Percentiles rank a stretch among this genome's conserved stretches.
phyloP scores from a whole-genome alignment of 208 protist genomes.

The Leishmania turanica region DNA sequence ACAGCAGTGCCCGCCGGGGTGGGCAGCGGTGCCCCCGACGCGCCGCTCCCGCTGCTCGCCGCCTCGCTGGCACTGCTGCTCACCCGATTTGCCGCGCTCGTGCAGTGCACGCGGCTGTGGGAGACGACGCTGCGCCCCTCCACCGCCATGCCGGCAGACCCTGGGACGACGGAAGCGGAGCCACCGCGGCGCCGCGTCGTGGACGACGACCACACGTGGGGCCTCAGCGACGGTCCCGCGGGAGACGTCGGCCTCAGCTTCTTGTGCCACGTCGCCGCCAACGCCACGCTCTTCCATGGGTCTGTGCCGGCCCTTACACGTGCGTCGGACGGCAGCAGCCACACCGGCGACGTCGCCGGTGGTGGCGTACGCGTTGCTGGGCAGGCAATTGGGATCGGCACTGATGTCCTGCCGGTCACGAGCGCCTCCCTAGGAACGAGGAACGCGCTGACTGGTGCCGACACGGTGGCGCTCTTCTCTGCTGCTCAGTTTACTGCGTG shows the following conservation, averaged over 20 bases:
- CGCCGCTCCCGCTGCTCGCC: not conserved
- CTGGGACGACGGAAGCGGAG: not conserved
- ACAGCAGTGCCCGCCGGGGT: not conserved
- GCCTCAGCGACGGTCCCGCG: not conserved
- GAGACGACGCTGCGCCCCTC: not conserved
- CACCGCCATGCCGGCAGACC: not conserved
- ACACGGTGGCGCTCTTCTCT: constrained; percentile 7
- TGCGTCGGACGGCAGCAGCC: not conserved
- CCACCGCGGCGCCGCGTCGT: not conserved
- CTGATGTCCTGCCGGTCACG: not conserved
- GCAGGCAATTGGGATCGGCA: not conserved
- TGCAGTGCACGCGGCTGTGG: constrained; percentile 17
- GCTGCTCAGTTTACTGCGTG: constrained; percentile 14
- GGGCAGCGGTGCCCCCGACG: not conserved
- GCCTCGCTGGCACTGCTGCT: constrained; percentile 12
- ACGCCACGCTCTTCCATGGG: constrained; percentile 13
- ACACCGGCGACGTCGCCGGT: not conserved
- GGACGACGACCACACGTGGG: not conserved
- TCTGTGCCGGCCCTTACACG: constrained; percentile 8
- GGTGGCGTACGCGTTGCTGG: not conserved
- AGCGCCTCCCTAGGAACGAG: not conserved
- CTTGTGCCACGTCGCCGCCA: constrained; percentile 7
- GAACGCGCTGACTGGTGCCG: not conserved
- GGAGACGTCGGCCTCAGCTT: constrained; percentile 18
- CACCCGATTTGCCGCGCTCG: constrained; percentile 7